phyloP scores from a whole-genome alignment of 225 moss, liverwort and hornwort genomes.

The Asterella californica region DNA sequence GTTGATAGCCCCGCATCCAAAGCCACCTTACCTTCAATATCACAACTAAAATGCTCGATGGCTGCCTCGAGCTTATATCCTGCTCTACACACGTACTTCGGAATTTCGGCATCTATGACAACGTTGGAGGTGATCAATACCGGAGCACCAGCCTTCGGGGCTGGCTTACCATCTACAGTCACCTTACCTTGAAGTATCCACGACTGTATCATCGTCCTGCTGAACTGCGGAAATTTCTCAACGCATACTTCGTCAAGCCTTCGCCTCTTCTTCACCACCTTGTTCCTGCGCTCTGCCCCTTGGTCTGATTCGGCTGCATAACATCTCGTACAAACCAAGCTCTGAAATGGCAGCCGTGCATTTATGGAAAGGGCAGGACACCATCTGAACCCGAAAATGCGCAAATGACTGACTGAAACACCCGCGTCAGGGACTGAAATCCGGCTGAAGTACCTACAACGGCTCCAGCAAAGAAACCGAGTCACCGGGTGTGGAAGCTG shows the following conservation, averaged over 20 bases:
- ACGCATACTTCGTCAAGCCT: slow-evolving; percentile 92
- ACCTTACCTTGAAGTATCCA: slow-evolving; percentile 99
- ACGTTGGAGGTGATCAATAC: slow-evolving; percentile 61
- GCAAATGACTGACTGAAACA: not conserved
- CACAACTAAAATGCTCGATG: slow-evolving; percentile 73
- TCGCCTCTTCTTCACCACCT: slow-evolving; percentile 59
- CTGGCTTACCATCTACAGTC: slow-evolving; percentile 76
- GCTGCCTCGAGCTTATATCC: slow-evolving; percentile 97
- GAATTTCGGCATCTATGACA: slow-evolving; percentile 71
- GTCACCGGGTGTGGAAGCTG: not conserved
- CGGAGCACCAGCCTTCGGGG: slow-evolving; percentile 75
- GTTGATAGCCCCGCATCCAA: slow-evolving; percentile 94
- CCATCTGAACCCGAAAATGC: not conserved
- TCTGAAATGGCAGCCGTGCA: not conserved
- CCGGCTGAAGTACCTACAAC: not conserved
- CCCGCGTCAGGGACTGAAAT: not conserved
- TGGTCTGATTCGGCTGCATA: slow-evolving; percentile 3
- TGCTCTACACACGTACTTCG: slow-evolving; percentile 96
- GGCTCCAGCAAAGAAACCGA: not conserved
- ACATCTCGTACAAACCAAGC: not conserved
- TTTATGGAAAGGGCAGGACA: not conserved
- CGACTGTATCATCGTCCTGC: slow-evolving; percentile 87
- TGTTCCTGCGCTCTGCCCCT: slow-evolving; percentile 15
- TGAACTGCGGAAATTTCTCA: slow-evolving; percentile 84
- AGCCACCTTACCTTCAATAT: slow-evolving; percentile 78